Evolutionary conservation across 2,329 filamentous ascomycete species (phyloP).

Genomic region (Cordyceps tenuipes): DNA sequence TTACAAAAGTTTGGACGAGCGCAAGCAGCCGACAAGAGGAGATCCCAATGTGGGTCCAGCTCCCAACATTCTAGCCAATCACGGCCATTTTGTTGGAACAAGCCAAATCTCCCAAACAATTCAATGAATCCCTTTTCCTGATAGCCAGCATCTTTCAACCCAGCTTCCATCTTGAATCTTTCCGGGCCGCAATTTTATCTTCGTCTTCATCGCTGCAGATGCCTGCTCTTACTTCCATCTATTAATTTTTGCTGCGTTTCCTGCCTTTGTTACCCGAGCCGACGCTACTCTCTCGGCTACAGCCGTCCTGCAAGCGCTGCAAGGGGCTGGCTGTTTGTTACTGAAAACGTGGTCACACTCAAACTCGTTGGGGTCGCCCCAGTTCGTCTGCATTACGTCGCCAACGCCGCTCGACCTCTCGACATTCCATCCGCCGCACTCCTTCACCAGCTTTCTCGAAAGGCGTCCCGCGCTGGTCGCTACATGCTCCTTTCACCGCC

Average conservation of each 20-base stretch:
- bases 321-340: background rate
- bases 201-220: background rate
- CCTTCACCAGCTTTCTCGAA: background rate
- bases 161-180: background rate
- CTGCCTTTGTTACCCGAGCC: background rate
- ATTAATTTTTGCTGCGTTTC: background rate
- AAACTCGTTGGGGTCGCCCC: background rate
- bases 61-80: background rate
- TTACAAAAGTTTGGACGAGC: background rate
- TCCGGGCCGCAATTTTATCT: background rate
- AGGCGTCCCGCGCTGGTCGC: constrained; percentile 27
- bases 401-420: background rate
- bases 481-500: constrained; percentile 13
- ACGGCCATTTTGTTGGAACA: background rate
- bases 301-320: background rate
- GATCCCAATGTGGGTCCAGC: background rate
- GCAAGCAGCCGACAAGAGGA: background rate
- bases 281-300: constrained; percentile 7
- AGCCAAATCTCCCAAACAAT: background rate
- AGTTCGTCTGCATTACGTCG: background rate
- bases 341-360: constrained; percentile 10
- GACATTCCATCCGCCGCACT: background rate
- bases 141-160: background rate
- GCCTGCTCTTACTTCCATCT: background rate
- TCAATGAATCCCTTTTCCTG: background rate